phyloP scores from a whole-genome alignment of 1,139 yeast species.

The Kluyveromyces sp. region DNA sequence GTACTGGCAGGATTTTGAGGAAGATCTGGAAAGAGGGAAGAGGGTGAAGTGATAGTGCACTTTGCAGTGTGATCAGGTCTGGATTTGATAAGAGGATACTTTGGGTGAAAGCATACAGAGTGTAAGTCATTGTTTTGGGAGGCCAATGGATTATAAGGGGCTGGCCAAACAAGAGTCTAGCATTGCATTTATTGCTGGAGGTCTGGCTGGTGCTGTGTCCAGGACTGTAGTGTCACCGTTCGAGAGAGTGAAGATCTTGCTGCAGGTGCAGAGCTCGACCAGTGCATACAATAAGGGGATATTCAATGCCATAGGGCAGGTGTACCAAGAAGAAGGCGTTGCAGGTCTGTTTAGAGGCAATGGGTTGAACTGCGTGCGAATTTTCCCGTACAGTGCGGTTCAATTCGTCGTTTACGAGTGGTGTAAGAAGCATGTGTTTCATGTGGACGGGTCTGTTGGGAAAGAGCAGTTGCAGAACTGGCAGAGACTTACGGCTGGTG shows the following conservation, averaged over 20 bases:
- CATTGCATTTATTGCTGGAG: constrained; percentile 68
- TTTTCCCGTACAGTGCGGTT: constrained; percentile 91
- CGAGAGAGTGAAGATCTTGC: constrained; percentile 85
- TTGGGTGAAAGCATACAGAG: too few species aligned
- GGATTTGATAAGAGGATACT: background rate
- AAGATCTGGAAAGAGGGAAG: too few species aligned
- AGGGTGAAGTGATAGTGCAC: too few species aligned
- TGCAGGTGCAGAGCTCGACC: constrained; percentile 71
- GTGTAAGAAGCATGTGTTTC: constrained; percentile 46
- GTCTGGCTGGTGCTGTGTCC: constrained; percentile 86
- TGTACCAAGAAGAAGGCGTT: constrained; percentile 88
- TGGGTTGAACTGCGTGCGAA: constrained; percentile 79
- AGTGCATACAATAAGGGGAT: constrained; percentile 64
- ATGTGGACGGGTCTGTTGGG: constrained; percentile 30
- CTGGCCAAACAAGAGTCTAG: constrained; percentile 43
- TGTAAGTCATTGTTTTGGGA: too few species aligned
- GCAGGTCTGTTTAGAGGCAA: constrained; percentile 86
- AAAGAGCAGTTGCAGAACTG: constrained; percentile 38
- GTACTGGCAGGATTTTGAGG: too few species aligned
- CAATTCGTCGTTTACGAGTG: constrained; percentile 84
- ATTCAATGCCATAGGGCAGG: constrained; percentile 62
- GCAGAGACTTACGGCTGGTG: constrained; percentile 70
- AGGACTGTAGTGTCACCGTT: constrained; percentile 92
- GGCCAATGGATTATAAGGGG: constrained; percentile 21
- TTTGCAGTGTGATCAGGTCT: background rate